phyloP scores from a whole-genome alignment of 1,284 basidiomycete species.

The Takashimella koratensis region DNA sequence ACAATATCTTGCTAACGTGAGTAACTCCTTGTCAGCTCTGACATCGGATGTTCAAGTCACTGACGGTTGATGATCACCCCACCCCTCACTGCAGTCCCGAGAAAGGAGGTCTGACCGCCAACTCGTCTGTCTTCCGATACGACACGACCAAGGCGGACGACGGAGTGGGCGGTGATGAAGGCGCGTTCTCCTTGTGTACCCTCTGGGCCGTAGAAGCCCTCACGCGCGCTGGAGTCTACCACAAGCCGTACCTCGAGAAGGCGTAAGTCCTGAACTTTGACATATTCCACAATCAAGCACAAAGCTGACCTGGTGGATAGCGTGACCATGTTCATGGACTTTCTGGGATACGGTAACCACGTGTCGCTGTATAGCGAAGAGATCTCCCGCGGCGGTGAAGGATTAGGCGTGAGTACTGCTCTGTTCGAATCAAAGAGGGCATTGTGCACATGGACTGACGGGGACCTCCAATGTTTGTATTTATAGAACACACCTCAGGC shows the following conservation, averaged over 20 bases:
- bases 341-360: conserved; percentile 70
- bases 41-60: no score
- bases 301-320: conserved; percentile 6
- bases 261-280: conserved; percentile 48
- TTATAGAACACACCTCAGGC: conserved; percentile 47
- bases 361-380: conserved; percentile 76
- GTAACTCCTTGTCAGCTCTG: not conserved
- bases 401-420: conserved; percentile 34
- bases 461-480: no score
- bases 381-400: conserved; percentile 49
- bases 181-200: conserved; percentile 53
- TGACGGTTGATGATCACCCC: no score
- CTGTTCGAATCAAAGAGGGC: not conserved
- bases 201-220: conserved; percentile 76
- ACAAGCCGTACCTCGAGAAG: conserved; percentile 61
- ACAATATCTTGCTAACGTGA: conserved; percentile 66
- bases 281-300: not conserved
- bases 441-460: not conserved
- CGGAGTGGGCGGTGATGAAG: conserved; percentile 89
- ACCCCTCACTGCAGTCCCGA: conserved; percentile 55
- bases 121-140: conserved; percentile 57
- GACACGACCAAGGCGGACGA: conserved; percentile 77
- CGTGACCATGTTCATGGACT: conserved; percentile 44
- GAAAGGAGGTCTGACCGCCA: conserved; percentile 79
- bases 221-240: conserved; percentile 74